Percentiles rank a stretch among this genome's conserved stretches.
Evolutionary conservation across 345 rosid species (phyloP).

Genomic region (Brassica incana): DNA sequence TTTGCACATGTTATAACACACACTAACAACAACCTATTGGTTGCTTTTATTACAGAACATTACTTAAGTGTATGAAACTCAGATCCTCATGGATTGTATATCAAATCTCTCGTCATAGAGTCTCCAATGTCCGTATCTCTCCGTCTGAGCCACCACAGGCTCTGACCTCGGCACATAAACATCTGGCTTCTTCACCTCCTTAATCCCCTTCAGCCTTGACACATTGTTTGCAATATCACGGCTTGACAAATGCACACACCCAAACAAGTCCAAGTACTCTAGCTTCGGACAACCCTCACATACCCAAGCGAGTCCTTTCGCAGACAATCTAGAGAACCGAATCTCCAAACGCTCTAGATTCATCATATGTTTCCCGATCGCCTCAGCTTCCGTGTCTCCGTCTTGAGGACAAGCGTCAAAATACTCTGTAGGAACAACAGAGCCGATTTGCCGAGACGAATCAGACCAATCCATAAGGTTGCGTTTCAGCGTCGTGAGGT

Average conservation of each 20-base stretch:
- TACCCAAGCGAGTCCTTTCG: conserved; percentile 55
- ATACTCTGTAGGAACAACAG: conserved; percentile 68
- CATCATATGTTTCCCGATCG: conserved; percentile 65
- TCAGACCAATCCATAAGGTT: conserved; percentile 78
- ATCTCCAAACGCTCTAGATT: conserved; percentile 65
- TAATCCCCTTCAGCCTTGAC: conserved; percentile 52
- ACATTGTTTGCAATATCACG: conserved; percentile 55
- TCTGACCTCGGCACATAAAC: conserved; percentile 63
- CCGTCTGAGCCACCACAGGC: conserved; percentile 48
- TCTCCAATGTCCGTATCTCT: conserved; percentile 83
- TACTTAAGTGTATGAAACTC: not conserved
- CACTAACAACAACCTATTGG: not conserved
- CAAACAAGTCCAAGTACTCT: conserved; percentile 63
- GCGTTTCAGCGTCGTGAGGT: conserved; percentile 60
- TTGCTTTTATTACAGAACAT: conserved; percentile 24
- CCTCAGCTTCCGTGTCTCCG: conserved; percentile 72
- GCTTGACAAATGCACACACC: conserved; percentile 71
- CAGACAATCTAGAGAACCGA: conserved; percentile 65
- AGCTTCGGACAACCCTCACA: conserved; percentile 70
- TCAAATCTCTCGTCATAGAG: conserved; percentile 86
- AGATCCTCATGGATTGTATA: conserved; percentile 66
- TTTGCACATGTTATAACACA: not conserved
- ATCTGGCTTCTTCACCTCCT: conserved; percentile 64
- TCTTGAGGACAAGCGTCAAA: conserved; percentile 80
- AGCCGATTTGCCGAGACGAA: conserved; percentile 60